Evolutionary conservation across 73 alveolate genomes (phyloP).

Genomic region (Breviolum minutum): DNA sequence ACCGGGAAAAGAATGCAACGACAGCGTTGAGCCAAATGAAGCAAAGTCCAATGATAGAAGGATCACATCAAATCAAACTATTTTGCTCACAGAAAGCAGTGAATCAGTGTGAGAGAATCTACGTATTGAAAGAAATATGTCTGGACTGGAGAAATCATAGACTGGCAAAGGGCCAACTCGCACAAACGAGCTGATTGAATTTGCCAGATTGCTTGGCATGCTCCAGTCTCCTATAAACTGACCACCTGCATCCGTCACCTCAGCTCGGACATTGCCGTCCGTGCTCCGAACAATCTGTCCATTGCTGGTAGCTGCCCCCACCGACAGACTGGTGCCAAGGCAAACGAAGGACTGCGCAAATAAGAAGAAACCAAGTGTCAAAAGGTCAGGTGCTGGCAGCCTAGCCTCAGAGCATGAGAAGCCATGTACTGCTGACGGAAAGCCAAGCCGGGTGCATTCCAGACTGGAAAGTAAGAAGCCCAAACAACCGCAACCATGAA

Average conservation of each 20-base stretch:
- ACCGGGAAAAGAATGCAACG: neutral
- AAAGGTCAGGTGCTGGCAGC: neutral
- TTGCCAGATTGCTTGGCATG: constrained; percentile 7
- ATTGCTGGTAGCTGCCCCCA: neutral
- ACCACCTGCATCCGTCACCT: constrained; percentile 7
- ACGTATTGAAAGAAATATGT: neutral
- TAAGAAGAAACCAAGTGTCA: neutral
- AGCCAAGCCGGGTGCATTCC: neutral
- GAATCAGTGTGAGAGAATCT: neutral
- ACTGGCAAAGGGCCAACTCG: neutral
- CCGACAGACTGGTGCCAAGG: neutral
- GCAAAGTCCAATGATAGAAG: neutral
- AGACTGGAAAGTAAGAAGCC: neutral
- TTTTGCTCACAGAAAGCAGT: neutral
- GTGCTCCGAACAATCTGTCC: neutral
- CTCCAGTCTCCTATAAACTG: constrained; percentile 16
- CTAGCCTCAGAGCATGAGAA: neutral
- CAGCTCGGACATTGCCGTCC: constrained; percentile 30
- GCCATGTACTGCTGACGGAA: neutral
- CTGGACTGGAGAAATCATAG: neutral
- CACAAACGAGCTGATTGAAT: constrained; percentile 34
- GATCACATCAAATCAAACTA: neutral
- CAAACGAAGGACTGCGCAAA: neutral
- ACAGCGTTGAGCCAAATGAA: neutral
- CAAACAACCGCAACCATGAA: neutral